Evolutionary conservation across 106 monocot species (phyloP).

Genomic region (Triglochin maritima): DNA sequence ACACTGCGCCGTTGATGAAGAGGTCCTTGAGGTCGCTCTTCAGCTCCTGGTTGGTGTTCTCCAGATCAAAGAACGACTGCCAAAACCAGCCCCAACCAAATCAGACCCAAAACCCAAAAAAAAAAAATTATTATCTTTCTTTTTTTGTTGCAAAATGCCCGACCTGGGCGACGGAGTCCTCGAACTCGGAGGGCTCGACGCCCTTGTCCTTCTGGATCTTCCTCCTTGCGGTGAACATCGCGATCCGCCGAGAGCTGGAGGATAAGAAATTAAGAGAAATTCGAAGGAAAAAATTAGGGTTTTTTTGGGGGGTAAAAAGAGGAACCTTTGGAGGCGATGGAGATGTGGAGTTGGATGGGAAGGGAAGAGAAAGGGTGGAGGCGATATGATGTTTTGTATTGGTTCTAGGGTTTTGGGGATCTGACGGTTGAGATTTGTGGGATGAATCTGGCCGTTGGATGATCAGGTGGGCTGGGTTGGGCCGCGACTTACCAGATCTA

Average conservation of each 20-base stretch:
- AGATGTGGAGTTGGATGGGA: neutral
- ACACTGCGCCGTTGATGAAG: constrained; percentile 69
- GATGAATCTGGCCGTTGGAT: neutral
- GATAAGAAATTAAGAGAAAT: neutral
- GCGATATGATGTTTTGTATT: neutral
- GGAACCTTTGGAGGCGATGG: neutral
- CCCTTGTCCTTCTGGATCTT: constrained; percentile 85
- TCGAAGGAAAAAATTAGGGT: neutral
- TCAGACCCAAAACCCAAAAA: neutral
- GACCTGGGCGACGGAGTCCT: constrained; percentile 74
- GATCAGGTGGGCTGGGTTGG: no score
- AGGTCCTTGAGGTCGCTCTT: constrained; percentile 94
- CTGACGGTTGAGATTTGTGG: neutral
- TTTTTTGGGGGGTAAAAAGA: neutral
- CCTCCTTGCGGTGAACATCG: constrained; percentile 62
- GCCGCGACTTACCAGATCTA: no score
- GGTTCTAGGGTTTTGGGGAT: neutral
- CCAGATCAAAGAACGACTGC: constrained; percentile 30
- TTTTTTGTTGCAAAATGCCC: no score
- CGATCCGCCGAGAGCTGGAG: neutral
- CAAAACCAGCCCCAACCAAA: no score
- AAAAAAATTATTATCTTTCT: no score
- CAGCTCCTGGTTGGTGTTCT: constrained; percentile 71
- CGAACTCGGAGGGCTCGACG: constrained; percentile 64
- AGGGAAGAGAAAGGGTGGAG: neutral